Base-by-base conservation (phyloP, 2,329 filamentous ascomycete species). In the Aspergillus arachidicola region DNA sequence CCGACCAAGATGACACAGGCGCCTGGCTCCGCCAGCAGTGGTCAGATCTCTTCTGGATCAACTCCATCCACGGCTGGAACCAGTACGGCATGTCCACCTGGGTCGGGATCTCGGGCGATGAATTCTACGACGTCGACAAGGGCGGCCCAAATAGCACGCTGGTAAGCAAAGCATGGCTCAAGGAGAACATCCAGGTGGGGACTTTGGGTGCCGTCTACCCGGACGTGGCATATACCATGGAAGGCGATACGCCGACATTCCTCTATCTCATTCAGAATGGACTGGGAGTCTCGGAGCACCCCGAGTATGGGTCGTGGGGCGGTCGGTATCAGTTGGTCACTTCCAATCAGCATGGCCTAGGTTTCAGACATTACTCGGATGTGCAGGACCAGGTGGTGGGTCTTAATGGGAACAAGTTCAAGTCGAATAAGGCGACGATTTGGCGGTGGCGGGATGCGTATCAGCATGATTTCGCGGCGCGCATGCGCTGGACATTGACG, bases 1-100 rank as follows among this genome's bases (percentile, higher is more conserved):
- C 84, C 7, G 86, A 88, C 65, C 86, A 88, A 66, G 86, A 88
- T 64, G 82, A 88, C 64, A 82, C 83, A 0, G 85, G 84, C 0
- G 73, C 80, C 0, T 88, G 85, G 85, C 83, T 88, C 41, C 81
- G 86, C 19, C 73, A 77, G 53, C 80, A 78, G 3, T 87, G 82
- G 63, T 84, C 86, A 0, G 80, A 84, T 30, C 69, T 88, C 7
- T 83, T 85, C 66, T 87, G 86, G 71, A 86, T 88, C 59, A 77
- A 76, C 16, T 85, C 83, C 0, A 72, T 87, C 1, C 86, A 88
- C 68, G 84, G 80, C 7, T 88, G 82, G 81, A 84, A 84, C 66
- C 76, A 83, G 55, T 89, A 88, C 64, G 79, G 78, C 2, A 68
- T 81, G 58, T 85, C 86, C 0, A 75, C 85, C 0, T 88, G 86